Evolutionary conservation across 805 yeast species (phyloP).

Genomic region (Candida railenensis): DNA sequence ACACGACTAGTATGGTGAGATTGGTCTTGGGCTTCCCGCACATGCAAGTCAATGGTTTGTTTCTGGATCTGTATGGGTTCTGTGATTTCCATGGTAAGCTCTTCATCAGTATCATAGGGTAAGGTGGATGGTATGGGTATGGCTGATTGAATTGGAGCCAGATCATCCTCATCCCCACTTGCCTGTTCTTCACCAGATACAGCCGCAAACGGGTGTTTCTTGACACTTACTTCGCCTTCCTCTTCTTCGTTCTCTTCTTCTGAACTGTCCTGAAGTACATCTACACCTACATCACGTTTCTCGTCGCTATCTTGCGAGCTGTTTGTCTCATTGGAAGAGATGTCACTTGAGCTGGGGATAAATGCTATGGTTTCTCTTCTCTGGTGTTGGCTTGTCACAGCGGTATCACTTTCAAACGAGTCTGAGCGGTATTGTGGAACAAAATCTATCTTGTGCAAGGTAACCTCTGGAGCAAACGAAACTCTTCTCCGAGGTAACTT

Average conservation of each 20-base stretch:
- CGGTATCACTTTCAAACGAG: conserved; percentile 7
- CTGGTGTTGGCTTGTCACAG: background rate
- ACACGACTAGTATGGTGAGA: background rate
- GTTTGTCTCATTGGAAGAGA: conserved; percentile 24
- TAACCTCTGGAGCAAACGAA: conserved; percentile 75
- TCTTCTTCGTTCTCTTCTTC: conserved; percentile 23
- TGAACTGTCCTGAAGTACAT: conserved; percentile 23
- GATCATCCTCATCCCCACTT: background rate
- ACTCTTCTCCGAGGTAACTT: conserved; percentile 48
- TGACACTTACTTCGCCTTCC: no score
- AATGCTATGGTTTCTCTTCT: conserved; percentile 29
- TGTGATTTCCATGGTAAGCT: conserved; percentile 9
- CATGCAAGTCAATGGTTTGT: background rate
- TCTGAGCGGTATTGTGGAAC: conserved; percentile 18
- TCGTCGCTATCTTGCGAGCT: conserved; percentile 9
- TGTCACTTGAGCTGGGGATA: conserved; percentile 13
- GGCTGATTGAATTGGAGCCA: background rate
- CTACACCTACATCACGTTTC: conserved; percentile 11
- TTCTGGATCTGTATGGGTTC: background rate
- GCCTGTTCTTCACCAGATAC: no score
- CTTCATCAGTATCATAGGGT: conserved; percentile 10
- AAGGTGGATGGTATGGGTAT: conserved; percentile 5
- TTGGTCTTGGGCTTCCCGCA: background rate
- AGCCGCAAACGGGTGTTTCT: no score
- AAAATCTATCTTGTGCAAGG: conserved; percentile 55